phyloP scores from a whole-genome alignment of 2,329 filamentous ascomycete species.

The Beauveria asiatica region DNA sequence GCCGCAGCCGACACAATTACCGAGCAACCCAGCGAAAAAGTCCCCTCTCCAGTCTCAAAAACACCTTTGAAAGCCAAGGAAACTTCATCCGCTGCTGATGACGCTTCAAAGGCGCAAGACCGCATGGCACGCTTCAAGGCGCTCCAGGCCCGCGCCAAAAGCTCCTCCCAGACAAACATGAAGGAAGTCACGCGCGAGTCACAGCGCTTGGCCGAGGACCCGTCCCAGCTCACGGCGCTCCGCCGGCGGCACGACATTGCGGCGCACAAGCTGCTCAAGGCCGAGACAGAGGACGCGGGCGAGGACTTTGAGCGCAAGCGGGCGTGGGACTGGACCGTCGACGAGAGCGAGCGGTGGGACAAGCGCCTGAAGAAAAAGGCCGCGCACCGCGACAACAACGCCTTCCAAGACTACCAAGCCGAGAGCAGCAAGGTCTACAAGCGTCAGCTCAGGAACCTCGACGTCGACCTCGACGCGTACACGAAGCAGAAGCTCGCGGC shows the following conservation, averaged over 20 bases:
- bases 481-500: slow-evolving; percentile 77
- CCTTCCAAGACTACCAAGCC: slow-evolving; percentile 80
- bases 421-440: slow-evolving; percentile 93
- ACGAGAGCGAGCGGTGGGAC: slow-evolving; percentile 93
- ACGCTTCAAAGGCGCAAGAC: slow-evolving; percentile 48
- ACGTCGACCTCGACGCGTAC: slow-evolving; percentile 74
- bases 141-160: slow-evolving; percentile 71
- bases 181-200: slow-evolving; percentile 79
- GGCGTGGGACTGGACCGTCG: slow-evolving; percentile 96
- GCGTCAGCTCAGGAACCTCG: slow-evolving; percentile 70
- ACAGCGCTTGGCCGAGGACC: slow-evolving; percentile 69
- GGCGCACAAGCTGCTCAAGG: slow-evolving; percentile 86
- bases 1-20: slow-evolving; percentile 13
- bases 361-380: slow-evolving; percentile 80
- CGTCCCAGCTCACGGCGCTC: slow-evolving; percentile 66
- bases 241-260: slow-evolving; percentile 81
- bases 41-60: neutral
- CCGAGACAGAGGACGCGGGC: slow-evolving; percentile 74
- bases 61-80: slow-evolving; percentile 12
- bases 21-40: slow-evolving; percentile 12
- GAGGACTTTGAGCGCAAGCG: slow-evolving; percentile 96
- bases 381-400: slow-evolving; percentile 71
- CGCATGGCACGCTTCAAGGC: slow-evolving; percentile 78
- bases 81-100: slow-evolving; percentile 6
- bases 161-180: slow-evolving; percentile 64